These are phyloP conservation scores for Cymbopogon citratus DNA, from an alignment of 176 grass and related monocot genomes.

Conservation along the genomic window DNA sequence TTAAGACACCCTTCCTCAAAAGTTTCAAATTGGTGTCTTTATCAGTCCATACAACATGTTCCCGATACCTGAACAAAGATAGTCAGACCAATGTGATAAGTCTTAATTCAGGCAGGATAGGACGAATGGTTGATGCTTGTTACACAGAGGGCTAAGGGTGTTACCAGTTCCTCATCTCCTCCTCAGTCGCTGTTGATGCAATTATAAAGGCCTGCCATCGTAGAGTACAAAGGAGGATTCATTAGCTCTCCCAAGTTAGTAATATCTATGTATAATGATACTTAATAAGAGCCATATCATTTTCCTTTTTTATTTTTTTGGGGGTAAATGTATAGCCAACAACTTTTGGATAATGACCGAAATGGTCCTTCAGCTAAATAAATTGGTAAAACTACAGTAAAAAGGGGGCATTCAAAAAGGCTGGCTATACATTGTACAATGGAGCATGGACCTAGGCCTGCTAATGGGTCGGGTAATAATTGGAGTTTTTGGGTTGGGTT, in stretches of 20 bases:
- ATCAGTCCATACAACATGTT: conserved; percentile 91
- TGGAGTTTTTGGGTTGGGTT: too few relatives aligned
- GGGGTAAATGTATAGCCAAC: too few relatives aligned
- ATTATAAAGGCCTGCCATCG: conserved; percentile 36
- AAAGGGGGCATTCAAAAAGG: background rate
- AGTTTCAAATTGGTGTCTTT: conserved; percentile 86
- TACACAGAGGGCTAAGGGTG: background rate
- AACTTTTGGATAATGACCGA: too few relatives aligned
- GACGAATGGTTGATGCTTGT: background rate
- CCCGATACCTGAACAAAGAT: conserved; percentile 59
- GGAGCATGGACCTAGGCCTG: too few relatives aligned
- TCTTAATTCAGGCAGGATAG: background rate
- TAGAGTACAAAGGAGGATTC: background rate
- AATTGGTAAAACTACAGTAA: too few relatives aligned
- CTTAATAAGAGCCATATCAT: too few relatives aligned
- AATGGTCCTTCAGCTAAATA: too few relatives aligned
- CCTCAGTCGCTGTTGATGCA: conserved; percentile 31
- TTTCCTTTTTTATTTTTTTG: too few relatives aligned
- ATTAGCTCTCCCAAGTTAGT: background rate
- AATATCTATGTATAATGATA: background rate
- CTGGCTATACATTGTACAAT: background rate
- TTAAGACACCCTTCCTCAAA: conserved; percentile 69
- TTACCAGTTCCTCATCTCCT: conserved; percentile 93
- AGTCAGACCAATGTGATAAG: background rate
- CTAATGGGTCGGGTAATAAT: too few relatives aligned